Evolutionary conservation across 2,329 filamentous ascomycete species (phyloP).

Genomic region (Fusarium austroafricanum): DNA sequence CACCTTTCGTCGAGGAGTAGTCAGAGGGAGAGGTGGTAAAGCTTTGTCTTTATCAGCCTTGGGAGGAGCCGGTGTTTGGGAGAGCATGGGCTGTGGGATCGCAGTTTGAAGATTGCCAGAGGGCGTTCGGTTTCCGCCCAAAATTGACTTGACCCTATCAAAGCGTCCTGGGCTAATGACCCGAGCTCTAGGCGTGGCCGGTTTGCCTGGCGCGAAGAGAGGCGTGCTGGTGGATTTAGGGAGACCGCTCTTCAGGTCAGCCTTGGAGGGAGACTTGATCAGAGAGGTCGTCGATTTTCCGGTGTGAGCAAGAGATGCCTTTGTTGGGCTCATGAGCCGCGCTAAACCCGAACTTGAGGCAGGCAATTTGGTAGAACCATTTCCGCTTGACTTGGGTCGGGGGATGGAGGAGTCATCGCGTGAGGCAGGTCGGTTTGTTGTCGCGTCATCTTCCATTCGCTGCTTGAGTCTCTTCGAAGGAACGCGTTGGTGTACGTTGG

Average conservation of each 20-base stretch:
- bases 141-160: conserved; percentile 69
- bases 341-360: conserved; percentile 62
- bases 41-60: conserved; percentile 66
- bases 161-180: conserved; percentile 63
- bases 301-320: conserved; percentile 68
- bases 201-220: conserved; percentile 49
- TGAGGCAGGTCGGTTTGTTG: conserved; percentile 71
- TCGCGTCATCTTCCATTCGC: conserved; percentile 74
- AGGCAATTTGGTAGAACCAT: conserved; percentile 46
- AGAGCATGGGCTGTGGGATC: conserved; percentile 59
- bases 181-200: conserved; percentile 50
- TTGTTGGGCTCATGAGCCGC: conserved; percentile 81
- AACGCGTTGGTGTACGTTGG: conserved; percentile 40
- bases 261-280: conserved; percentile 60
- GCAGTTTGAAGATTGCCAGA: conserved; percentile 58
- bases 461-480: conserved; percentile 79
- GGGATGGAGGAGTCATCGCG: conserved; percentile 63
- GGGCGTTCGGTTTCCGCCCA: conserved; percentile 57
- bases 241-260: conserved; percentile 52
- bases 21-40: conserved; percentile 64
- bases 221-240: conserved; percentile 66
- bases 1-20: conserved; percentile 74
- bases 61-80: conserved; percentile 60
- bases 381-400: conserved; percentile 55
- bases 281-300: conserved; percentile 47